These are phyloP conservation scores for Colletotrichum sp. DNA, from an alignment of 2,329 filamentous ascomycete genomes.

Conservation along the genomic window DNA sequence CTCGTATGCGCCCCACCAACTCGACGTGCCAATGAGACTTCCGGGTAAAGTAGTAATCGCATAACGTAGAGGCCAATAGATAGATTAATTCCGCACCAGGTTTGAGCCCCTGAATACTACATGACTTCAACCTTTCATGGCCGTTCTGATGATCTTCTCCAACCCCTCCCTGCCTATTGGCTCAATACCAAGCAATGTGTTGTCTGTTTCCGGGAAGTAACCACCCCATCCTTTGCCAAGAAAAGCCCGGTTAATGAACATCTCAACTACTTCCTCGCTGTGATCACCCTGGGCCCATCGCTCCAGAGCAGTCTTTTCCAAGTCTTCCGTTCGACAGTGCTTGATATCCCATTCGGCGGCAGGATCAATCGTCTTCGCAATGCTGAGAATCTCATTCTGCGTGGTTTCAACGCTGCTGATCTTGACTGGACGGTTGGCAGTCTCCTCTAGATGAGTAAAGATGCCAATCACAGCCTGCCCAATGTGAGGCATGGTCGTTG, in stretches of 20 bases:
- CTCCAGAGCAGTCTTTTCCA: neutral
- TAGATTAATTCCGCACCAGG: neutral
- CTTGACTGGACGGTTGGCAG: constrained; percentile 58
- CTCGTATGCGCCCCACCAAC: neutral
- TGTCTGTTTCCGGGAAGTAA: neutral
- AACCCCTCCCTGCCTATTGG: neutral
- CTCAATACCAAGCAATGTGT: neutral
- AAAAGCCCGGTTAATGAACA: constrained; percentile 8
- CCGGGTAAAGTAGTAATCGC: neutral
- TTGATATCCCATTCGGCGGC: neutral
- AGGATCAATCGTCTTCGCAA: constrained; percentile 22
- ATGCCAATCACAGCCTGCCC: constrained; percentile 52
- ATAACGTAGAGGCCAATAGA: neutral
- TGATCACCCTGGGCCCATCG: neutral
- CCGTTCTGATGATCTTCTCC: neutral
- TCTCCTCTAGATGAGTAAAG: constrained; percentile 49
- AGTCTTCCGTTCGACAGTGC: neutral
- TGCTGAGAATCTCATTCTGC: constrained; percentile 53
- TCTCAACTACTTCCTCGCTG: constrained; percentile 6
- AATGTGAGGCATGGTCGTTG: constrained; percentile 51
- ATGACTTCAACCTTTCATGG: neutral
- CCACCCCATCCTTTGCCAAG: neutral
- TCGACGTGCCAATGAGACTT: neutral
- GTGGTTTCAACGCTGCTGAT: constrained; percentile 55
- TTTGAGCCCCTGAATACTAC: neutral